Conservation (phyloP, 192 early-diverging fungal species). For the Podila clonocystis region DNA sequence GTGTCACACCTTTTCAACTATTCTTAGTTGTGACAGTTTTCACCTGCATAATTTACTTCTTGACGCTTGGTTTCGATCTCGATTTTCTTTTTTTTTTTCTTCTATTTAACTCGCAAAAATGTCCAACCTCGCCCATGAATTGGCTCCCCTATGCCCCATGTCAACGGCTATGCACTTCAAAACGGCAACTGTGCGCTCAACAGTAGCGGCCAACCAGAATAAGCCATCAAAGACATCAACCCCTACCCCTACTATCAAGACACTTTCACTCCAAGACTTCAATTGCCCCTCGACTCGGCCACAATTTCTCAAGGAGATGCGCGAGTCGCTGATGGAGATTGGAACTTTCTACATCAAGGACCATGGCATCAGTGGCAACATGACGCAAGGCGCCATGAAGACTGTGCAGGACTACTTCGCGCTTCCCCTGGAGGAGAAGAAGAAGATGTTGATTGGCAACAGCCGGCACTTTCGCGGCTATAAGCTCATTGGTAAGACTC, state of each 20-base stretch:
- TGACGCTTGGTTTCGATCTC: background rate
- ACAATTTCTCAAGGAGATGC: constrained; percentile 55
- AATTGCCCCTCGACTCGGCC: constrained; percentile 24
- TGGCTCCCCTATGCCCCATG: too few relatives aligned
- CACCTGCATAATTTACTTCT: background rate
- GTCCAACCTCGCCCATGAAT: background rate
- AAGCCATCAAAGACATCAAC: background rate
- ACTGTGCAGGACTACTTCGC: constrained; percentile 58
- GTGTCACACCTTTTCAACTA: background rate
- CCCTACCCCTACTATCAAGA: constrained; percentile 14
- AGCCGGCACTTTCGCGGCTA: constrained; percentile 70
- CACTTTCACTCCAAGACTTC: constrained; percentile 37
- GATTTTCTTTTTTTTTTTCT: constrained; percentile 15
- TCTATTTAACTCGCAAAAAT: background rate
- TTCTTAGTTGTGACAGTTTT: background rate
- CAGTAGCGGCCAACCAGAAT: background rate
- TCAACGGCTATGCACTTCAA: too few relatives aligned
- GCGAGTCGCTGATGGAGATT: constrained; percentile 60
- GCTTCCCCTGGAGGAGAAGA: constrained; percentile 64
- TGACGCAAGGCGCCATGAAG: constrained; percentile 53
- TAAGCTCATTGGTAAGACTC: constrained; percentile 50
- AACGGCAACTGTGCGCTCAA: background rate
- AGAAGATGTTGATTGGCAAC: constrained; percentile 62
- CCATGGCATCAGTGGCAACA: constrained; percentile 48
- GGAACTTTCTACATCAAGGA: constrained; percentile 69